Evolutionary conservation across 106 monocot species (phyloP).

Genomic region (Vanilla planifolia): DNA sequence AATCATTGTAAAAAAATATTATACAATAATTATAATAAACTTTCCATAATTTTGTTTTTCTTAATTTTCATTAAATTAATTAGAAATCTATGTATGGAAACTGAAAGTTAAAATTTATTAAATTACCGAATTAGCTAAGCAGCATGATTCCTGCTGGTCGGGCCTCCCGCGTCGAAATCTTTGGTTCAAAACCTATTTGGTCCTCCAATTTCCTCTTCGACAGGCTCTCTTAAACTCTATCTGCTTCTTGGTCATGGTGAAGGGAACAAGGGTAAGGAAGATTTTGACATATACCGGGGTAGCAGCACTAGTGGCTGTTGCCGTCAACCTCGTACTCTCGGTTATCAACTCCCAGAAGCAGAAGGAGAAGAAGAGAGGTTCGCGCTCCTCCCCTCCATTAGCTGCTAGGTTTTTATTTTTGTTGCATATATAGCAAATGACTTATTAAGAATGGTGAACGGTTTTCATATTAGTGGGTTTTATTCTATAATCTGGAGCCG

Average conservation of each 20-base stretch:
- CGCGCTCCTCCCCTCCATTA: not conserved
- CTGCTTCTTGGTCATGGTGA: not conserved
- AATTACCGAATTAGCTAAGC: too few species aligned
- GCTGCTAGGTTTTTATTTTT: too few species aligned
- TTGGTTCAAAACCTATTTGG: not conserved
- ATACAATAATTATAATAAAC: too few species aligned
- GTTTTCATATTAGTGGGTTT: too few species aligned
- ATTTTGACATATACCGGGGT: conserved; percentile 29
- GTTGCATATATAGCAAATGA: too few species aligned
- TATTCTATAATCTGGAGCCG: too few species aligned
- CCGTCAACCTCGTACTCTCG: conserved; percentile 35
- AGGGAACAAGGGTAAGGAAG: conserved; percentile 14
- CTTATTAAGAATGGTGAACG: too few species aligned
- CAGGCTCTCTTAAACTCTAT: not conserved
- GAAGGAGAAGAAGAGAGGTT: conserved; percentile 11
- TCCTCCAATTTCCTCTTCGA: not conserved
- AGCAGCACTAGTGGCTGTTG: conserved; percentile 41
- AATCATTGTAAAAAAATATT: too few species aligned
- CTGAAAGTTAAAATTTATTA: too few species aligned
- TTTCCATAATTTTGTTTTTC: too few species aligned
- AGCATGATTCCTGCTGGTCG: not conserved
- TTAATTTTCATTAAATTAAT: too few species aligned
- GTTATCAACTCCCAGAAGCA: conserved; percentile 23
- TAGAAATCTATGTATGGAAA: too few species aligned
- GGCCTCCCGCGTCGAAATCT: not conserved